Evolutionary conservation across 345 rosid species (phyloP).

Genomic region (Ceriops zippeliana): DNA sequence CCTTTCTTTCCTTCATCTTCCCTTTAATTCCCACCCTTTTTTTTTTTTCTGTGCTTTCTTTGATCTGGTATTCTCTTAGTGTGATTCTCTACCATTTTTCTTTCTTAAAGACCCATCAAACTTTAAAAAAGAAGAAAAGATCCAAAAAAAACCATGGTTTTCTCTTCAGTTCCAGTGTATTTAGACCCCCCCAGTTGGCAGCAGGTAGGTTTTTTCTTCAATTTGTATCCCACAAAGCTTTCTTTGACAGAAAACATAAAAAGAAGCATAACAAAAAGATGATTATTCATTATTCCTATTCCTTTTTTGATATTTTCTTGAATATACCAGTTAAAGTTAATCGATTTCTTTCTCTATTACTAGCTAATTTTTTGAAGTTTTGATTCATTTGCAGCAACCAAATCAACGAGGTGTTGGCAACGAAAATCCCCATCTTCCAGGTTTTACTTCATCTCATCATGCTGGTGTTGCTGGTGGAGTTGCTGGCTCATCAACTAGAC

Average conservation of each 20-base stretch:
- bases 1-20: conserved; percentile 16
- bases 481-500: conserved; percentile 41
- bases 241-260: conserved; percentile 7
- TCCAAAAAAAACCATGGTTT: conserved; percentile 52
- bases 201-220: conserved; percentile 46
- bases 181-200: conserved; percentile 72
- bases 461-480: conserved; percentile 27
- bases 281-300: conserved; percentile 48
- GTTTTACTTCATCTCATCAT: conserved; percentile 37
- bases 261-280: conserved; percentile 30
- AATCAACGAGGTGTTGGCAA: conserved; percentile 30
- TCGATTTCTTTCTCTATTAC: conserved; percentile 17
- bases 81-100: conserved; percentile 68
- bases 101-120: conserved; percentile 55
- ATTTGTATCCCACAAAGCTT: conserved; percentile 23
- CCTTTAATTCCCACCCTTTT: conserved; percentile 18
- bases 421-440: conserved; percentile 45
- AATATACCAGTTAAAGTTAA: conserved; percentile 35
- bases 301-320: conserved; percentile 36
- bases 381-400: conserved; percentile 28
- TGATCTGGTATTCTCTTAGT: conserved; percentile 40
- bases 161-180: conserved; percentile 64
- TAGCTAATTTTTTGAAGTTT: conserved; percentile 8
- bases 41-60: conserved; percentile 21
- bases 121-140: conserved; percentile 52